phyloP scores from a whole-genome alignment of 768 basidiomycete genomes.

The Sistotremastrum niveocremeum region DNA sequence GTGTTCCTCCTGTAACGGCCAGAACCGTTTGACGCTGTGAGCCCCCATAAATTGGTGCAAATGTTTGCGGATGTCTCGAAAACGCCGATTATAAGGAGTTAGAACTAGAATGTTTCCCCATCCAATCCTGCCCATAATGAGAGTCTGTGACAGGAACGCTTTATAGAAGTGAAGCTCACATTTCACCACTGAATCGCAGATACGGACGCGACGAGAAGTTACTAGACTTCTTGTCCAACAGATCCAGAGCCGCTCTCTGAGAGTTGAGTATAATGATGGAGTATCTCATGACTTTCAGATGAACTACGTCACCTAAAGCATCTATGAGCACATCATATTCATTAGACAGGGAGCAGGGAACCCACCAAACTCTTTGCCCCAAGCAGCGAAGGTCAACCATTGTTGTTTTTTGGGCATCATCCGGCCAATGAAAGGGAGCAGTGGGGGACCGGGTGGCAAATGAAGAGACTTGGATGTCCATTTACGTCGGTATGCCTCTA shows the following conservation, averaged over 20 bases:
- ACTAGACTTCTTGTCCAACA: conserved; percentile 54
- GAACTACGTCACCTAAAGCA: too few relatives aligned
- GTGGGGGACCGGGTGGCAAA: too few relatives aligned
- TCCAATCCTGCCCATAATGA: conserved; percentile 12
- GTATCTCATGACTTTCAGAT: too few relatives aligned
- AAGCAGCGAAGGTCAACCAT: too few relatives aligned
- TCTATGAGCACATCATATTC: too few relatives aligned
- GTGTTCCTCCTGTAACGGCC: conserved; percentile 6
- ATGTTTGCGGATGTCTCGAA: neutral
- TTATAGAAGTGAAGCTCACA: neutral
- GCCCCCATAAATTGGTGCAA: neutral
- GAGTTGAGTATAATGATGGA: too few relatives aligned
- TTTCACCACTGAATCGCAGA: conserved; percentile 22
- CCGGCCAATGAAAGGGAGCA: too few relatives aligned
- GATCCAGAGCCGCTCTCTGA: conserved; percentile 21
- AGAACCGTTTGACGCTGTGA: conserved; percentile 13
- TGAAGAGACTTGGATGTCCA: too few relatives aligned
- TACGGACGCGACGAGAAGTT: conserved; percentile 54
- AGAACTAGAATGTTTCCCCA: conserved; percentile 24
- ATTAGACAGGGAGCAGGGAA: too few relatives aligned
- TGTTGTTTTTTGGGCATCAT: too few relatives aligned
- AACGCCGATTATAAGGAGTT: conserved; percentile 23
- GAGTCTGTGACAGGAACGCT: neutral
- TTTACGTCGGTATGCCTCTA: too few relatives aligned
- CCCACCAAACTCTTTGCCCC: too few relatives aligned